A percentile compares a stretch with the other conserved stretches of the same genome.
These are phyloP conservation scores for Leishmania tarentolae DNA, from an alignment of 208 protist genomes.

Conservation along the genomic window DNA sequence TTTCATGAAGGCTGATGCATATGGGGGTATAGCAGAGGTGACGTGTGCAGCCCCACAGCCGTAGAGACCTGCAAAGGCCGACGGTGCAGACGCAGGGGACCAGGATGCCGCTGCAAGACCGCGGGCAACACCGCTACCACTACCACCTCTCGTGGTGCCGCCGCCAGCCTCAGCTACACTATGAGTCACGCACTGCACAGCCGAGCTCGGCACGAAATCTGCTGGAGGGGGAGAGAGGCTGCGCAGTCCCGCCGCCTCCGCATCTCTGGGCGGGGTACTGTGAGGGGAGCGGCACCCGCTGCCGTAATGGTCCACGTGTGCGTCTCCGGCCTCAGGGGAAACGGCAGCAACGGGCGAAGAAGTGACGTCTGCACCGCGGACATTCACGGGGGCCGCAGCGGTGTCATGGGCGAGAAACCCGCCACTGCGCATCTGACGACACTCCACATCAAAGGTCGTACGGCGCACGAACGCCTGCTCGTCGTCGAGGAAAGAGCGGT, in stretches of 20 bases:
- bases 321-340: not conserved
- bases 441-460: slow-evolving; percentile 78
- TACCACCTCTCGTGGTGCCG: slow-evolving; percentile 5
- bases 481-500: slow-evolving; percentile 75
- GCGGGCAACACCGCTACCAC: not conserved
- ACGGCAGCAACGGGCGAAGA: not conserved
- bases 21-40: not conserved
- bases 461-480: slow-evolving; percentile 79
- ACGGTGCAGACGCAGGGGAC: not conserved
- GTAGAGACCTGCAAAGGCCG: not conserved
- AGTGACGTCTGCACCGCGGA: not conserved
- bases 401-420: slow-evolving; percentile 11
- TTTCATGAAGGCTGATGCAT: not conserved
- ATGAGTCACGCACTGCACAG: not conserved
- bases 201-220: not conserved
- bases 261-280: not conserved
- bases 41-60: not conserved
- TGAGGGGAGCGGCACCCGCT: not conserved
- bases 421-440: slow-evolving; percentile 40
- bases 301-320: too few species aligned
- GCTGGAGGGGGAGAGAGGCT: not conserved
- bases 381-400: not conserved
- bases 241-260: not conserved
- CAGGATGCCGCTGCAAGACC: not conserved
- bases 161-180: not conserved